These are phyloP conservation scores for Colletotrichum sp. DNA, from an alignment of 2,329 filamentous ascomycete genomes.

Conservation along the genomic window DNA sequence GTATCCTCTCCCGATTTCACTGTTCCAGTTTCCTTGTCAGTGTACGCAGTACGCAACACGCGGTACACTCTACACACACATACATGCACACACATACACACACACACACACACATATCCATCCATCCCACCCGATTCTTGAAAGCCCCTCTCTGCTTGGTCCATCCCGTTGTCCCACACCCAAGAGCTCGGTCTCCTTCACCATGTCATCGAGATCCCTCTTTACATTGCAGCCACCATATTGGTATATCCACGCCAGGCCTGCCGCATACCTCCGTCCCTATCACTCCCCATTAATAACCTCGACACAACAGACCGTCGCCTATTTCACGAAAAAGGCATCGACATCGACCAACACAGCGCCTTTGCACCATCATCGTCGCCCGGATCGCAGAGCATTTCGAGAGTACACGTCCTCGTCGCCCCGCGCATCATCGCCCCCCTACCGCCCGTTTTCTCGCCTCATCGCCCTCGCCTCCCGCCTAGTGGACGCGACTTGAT, in stretches of 20 bases:
- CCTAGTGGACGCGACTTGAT: not conserved
- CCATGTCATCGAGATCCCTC: constrained; percentile 25
- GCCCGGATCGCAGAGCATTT: not conserved
- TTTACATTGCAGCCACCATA: constrained; percentile 10
- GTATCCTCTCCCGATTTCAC: constrained; percentile 8
- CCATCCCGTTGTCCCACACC: constrained; percentile 24
- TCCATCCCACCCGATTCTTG: constrained; percentile 19
- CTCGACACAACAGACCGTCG: not conserved
- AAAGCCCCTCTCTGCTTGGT: constrained; percentile 19
- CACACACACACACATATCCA: not conserved
- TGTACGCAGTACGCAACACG: not conserved
- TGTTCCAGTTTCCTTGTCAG: not conserved
- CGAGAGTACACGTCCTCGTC: not conserved
- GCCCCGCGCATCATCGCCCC: not conserved
- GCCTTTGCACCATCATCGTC: not conserved
- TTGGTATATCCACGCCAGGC: constrained; percentile 22
- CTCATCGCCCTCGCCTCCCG: not conserved
- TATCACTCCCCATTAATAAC: not conserved
- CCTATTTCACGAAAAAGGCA: not conserved
- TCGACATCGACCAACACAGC: not conserved
- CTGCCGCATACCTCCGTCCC: constrained; percentile 7
- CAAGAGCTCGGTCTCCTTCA: constrained; percentile 21
- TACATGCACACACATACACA: not conserved
- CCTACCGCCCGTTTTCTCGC: not conserved
- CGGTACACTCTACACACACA: not conserved